A percentile compares a stretch with the other conserved stretches of the same genome.
These are phyloP conservation scores for Wallacemonas sp. DNA, from an alignment of 208 protist species.

Conservation along the genomic window DNA sequence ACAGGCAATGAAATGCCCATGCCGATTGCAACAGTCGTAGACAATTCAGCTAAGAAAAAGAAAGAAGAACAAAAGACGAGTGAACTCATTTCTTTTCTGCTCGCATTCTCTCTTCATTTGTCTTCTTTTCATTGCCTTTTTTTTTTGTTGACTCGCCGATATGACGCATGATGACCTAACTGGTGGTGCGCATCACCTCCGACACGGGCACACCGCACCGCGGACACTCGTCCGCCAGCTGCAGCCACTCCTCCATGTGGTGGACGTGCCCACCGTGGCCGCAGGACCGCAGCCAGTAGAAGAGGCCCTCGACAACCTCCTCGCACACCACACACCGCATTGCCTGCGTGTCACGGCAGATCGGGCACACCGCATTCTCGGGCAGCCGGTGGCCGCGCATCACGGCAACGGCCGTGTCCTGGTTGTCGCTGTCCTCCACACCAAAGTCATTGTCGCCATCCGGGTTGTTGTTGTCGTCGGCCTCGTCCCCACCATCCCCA, in stretches of 20 bases:
- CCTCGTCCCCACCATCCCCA: not conserved
- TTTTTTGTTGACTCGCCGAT: too few species aligned
- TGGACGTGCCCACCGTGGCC: conserved; percentile 85
- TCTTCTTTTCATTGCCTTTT: too few species aligned
- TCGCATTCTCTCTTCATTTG: too few species aligned
- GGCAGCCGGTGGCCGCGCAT: conserved; percentile 17
- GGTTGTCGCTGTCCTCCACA: not conserved
- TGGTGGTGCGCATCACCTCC: conserved; percentile 9
- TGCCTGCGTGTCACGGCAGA: conserved; percentile 38
- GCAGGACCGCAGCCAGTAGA: conserved; percentile 78
- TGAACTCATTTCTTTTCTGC: too few species aligned
- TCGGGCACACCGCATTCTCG: conserved; percentile 64
- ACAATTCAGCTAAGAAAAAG: too few species aligned
- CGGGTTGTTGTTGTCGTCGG: not conserved
- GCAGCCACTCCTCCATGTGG: conserved; percentile 82
- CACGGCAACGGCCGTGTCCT: not conserved
- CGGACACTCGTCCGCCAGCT: conserved; percentile 68
- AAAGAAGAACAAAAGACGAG: too few species aligned
- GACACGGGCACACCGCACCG: conserved; percentile 63
- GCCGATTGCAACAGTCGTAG: too few species aligned
- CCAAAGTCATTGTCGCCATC: not conserved
- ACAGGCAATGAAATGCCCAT: too few species aligned
- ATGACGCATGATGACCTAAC: conserved; percentile 1
- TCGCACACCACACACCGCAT: conserved; percentile 86
- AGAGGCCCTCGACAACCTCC: conserved; percentile 83